Base-by-base conservation (phyloP, 306 rosid species). In the Trichosanthes truncata region DNA sequence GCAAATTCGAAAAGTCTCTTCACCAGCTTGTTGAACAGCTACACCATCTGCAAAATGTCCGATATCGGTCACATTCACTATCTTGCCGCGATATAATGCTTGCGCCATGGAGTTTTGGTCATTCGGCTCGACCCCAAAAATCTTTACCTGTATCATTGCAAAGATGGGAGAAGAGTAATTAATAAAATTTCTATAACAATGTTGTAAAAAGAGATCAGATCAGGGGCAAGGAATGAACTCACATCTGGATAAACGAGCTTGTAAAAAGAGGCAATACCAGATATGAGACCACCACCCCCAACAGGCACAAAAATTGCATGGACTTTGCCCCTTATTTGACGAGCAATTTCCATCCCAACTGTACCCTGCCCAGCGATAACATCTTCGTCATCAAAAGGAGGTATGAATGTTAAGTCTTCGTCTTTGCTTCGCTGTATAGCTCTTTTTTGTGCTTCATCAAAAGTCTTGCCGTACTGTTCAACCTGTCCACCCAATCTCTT, bases 11-110 rank as follows among this genome's bases (percentile, higher is more conserved):
- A 95, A 95, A 78, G 91, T 86, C 84, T 95, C 99, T 81, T 89
- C 88, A 12, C 99, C 97, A 40, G 90, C 97, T 85, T 93, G 97
- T 85, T 92, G 91, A 68, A 95, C 97, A 82, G 97, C 97, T 13
- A 95, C 97, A 67, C 98, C 97, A 76, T 95, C 98, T 49, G 98
- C 97, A 86, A 92, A 95, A 67, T 94, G 92, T 81, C 97, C 97
- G 38, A 95, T 93, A 84, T 90, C 82, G 7, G 6, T 62, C 4
- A 62, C 69, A 62, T 62, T 74, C 84, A 95, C 94, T 80, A 97
- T 89, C 53, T 90, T 82, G 17, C 88, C 96, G 74, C 88, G 97
- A 87, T 84, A 85, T 29, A 95, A 84, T 18, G 98, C 91, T 76
- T 90, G 78, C 0, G 99, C 97, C 99, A 95, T 86, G 31, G 97